Percentiles rank a stretch among this genome's conserved stretches.
Evolutionary conservation across 1,284 basidiomycete genomes (phyloP).

Genomic region (Tilletia caries): DNA sequence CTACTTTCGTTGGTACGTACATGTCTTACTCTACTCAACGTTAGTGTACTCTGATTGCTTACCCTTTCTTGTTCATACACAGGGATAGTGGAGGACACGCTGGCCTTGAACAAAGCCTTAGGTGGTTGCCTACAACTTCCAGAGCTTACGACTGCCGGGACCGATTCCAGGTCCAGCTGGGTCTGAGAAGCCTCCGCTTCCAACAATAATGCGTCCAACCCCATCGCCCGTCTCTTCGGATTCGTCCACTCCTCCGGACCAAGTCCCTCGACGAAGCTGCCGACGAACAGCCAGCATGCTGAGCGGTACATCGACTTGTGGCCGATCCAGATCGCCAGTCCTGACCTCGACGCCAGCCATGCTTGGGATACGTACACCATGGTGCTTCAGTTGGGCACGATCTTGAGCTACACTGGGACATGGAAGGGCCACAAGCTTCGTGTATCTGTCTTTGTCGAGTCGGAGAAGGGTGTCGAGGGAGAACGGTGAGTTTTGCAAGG

Average conservation of each 20-base stretch:
- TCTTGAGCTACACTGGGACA: constrained; percentile 48
- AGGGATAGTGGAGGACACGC: constrained; percentile 52
- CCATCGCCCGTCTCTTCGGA: background rate
- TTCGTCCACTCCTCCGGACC: constrained; percentile 4
- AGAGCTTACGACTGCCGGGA: constrained; percentile 38
- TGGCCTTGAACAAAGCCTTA: constrained; percentile 52
- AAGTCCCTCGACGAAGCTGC: constrained; percentile 14
- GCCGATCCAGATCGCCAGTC: constrained; percentile 50
- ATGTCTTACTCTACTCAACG: background rate
- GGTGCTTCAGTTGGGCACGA: constrained; percentile 52
- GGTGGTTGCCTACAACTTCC: constrained; percentile 49
- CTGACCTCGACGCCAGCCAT: constrained; percentile 36
- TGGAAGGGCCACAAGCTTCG: constrained; percentile 51
- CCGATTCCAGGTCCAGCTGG: constrained; percentile 16
- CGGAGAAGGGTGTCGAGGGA: constrained; percentile 40
- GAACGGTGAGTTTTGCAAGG: constrained; percentile 38
- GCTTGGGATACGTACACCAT: constrained; percentile 54
- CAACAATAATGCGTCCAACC: background rate
- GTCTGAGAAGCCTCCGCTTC: constrained; percentile 13
- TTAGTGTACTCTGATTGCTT: background rate
- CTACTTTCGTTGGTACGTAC: constrained; percentile 35
- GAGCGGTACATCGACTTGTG: constrained; percentile 50
- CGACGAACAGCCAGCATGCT: constrained; percentile 10
- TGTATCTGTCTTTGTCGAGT: constrained; percentile 52
- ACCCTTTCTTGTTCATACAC: background rate